Conservation (phyloP, 495 filamentous ascomycete genomes). For the Cercophora newfieldiana region DNA sequence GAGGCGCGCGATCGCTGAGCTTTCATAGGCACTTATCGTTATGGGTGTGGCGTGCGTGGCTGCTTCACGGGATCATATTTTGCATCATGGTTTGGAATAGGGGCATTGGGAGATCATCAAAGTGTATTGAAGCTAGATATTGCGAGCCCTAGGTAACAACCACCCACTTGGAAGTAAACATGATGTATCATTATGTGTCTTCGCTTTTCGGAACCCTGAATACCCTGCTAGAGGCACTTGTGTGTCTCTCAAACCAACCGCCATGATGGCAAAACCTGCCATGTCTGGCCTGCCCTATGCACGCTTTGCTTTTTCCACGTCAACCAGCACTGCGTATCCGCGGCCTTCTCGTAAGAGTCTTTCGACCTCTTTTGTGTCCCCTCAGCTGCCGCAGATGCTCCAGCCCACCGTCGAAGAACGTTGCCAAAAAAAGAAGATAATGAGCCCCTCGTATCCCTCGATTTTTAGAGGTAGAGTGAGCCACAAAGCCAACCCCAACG, state of each 20-base stretch:
- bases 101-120: background rate
- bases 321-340: background rate
- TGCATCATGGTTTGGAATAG: background rate
- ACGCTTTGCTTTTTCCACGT: background rate
- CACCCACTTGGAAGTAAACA: background rate
- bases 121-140: background rate
- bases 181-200: background rate
- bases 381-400: background rate
- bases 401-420: background rate
- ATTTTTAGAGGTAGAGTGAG: background rate
- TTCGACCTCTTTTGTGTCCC: background rate
- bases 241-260: background rate
- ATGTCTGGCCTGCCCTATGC: background rate
- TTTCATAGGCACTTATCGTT: no score
- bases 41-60: no score
- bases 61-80: no score
- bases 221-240: background rate
- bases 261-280: background rate
- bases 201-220: background rate
- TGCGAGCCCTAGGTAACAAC: background rate
- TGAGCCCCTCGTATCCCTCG: background rate
- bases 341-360: background rate
- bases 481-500: slow-evolving; percentile 16
- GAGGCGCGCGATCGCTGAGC: slow-evolving; percentile 33
- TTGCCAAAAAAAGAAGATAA: background rate